These are phyloP conservation scores for Thielaviopsis ethacetica DNA, from an alignment of 2,329 filamentous ascomycete genomes.

Conservation along the genomic window DNA sequence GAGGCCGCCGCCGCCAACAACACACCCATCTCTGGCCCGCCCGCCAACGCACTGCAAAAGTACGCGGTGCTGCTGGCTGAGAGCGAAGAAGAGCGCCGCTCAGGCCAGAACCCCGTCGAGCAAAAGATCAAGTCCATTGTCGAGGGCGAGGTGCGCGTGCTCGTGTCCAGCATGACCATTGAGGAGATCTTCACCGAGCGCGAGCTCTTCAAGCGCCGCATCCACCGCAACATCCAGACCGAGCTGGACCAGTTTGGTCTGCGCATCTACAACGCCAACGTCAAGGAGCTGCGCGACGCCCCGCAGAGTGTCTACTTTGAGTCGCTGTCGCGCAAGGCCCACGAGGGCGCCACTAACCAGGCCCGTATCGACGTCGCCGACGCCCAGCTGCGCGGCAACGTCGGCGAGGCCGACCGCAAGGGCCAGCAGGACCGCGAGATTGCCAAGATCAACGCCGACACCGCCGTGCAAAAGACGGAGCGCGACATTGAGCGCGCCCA, in stretches of 20 bases:
- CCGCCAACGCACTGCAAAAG: slow-evolving; percentile 52
- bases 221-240: slow-evolving; percentile 58
- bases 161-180: slow-evolving; percentile 84
- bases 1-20: too few relatives aligned
- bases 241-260: slow-evolving; percentile 70
- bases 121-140: slow-evolving; percentile 84
- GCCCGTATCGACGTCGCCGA: slow-evolving; percentile 41
- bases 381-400: slow-evolving; percentile 48
- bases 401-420: slow-evolving; percentile 61
- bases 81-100: slow-evolving; percentile 35
- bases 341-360: slow-evolving; percentile 73
- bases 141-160: slow-evolving; percentile 69
- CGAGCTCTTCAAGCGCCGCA: slow-evolving; percentile 60
- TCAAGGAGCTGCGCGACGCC: slow-evolving; percentile 76
- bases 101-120: slow-evolving; percentile 46
- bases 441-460: slow-evolving; percentile 75
- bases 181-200: slow-evolving; percentile 73
- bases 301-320: slow-evolving; percentile 71
- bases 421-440: slow-evolving; percentile 74
- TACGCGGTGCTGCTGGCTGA: slow-evolving; percentile 69
- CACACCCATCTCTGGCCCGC: slow-evolving; percentile 26
- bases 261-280: slow-evolving; percentile 55
- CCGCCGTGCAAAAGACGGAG: slow-evolving; percentile 69
- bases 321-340: slow-evolving; percentile 65
- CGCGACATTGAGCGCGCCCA: slow-evolving; percentile 66